These are phyloP conservation scores for Pestalotiopsis sp. DNA, from an alignment of 2,329 filamentous ascomycete genomes.

Conservation along the genomic window DNA sequence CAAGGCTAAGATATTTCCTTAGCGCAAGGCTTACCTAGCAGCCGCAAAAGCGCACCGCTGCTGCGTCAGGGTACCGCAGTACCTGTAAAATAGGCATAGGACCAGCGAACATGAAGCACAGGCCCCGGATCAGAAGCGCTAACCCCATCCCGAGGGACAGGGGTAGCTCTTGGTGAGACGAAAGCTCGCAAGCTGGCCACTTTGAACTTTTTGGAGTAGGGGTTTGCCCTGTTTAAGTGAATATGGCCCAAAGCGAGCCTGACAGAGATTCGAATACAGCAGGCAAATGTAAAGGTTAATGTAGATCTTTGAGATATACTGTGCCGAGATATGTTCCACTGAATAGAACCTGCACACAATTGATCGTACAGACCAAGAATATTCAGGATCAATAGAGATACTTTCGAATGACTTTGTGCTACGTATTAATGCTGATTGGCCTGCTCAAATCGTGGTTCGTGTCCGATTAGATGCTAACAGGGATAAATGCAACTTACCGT, in stretches of 20 bases:
- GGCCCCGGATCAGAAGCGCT: neutral
- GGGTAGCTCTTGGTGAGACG: slow-evolving; percentile 14
- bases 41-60: neutral
- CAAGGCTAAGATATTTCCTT: slow-evolving; percentile 15
- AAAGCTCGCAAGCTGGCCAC: slow-evolving; percentile 16
- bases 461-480: neutral
- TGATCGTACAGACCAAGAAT: neutral
- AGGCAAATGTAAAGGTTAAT: neutral
- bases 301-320: neutral
- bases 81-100: neutral
- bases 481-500: slow-evolving; percentile 7
- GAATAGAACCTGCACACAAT: neutral
- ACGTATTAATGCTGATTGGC: neutral
- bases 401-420: neutral
- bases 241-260: neutral
- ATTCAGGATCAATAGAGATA: neutral
- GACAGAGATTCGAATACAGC: neutral
- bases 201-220: slow-evolving; percentile 13
- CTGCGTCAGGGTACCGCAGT: neutral
- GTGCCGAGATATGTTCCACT: neutral
- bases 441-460: neutral
- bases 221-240: neutral
- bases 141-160: neutral
- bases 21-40: slow-evolving; percentile 10
- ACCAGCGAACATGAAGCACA: neutral